Base-by-base conservation (phyloP, 148 eudicot genomes). In the Chenopodium berlandieri region DNA sequence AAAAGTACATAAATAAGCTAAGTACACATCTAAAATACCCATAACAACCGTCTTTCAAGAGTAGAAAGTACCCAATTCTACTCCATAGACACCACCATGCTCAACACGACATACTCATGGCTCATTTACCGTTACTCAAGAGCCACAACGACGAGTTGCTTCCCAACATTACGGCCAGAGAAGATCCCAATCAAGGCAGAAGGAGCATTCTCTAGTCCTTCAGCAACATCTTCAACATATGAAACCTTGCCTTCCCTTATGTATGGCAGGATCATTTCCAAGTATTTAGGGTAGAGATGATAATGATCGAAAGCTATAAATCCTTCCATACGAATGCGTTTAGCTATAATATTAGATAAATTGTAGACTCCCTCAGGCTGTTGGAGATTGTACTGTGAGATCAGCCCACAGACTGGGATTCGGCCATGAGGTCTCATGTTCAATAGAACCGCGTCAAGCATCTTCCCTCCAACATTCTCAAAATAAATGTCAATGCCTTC, bases 401-500 rank as follows among this genome's bases (percentile, higher is more conserved):
- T 84, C 89, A 90, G 63, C 22, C 91, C 92, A 79, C 90, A 90
- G 12, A 80, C 82, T 20, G 89, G 86, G 23, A 90, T 90, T 34
- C 90, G 89, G 1, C 92, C 89, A 14, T 87, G 81, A 63, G 83
- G 65, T 56, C 84, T 86, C 92, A 88, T 88, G 86, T 90, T 90
- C 31, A 27, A 17, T 9, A 90, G 81, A 19, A 86, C 91, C 1
- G 87, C 92, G 52, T 90, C 92, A 0, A 90, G 86, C 88, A 85
- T 90, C 81, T 87, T 85, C 14, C 92, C 89, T 56, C 91, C 91
- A 8, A 89, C 92, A 23, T 88, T 90, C 70, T 88, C 90, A 3
- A 86, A 90, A 83, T 90, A 88, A 3, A 88, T 88, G 78, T 88
- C 90, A 9, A 88, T 88, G 56, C 89, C 90, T 63, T 84, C 85